These are phyloP conservation scores for Barnettozyma botsteinii DNA, from an alignment of 805 yeast species.

Conservation along the genomic window DNA sequence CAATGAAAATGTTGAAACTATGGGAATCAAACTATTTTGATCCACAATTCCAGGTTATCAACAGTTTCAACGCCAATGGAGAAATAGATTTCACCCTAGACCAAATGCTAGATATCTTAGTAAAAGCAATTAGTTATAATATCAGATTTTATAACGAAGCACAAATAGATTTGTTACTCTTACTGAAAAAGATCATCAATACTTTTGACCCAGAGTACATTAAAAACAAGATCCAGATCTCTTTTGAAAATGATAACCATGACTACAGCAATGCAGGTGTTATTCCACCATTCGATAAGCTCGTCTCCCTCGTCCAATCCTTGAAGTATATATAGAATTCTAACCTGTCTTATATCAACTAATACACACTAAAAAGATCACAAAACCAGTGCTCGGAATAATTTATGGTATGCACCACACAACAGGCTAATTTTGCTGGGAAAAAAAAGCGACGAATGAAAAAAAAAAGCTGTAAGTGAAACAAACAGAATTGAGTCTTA, in stretches of 20 bases:
- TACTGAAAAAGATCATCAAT: slow-evolving; percentile 37
- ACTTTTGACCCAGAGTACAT: slow-evolving; percentile 30
- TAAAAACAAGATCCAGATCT: slow-evolving; percentile 25
- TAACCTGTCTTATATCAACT: no score
- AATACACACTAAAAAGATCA: no score
- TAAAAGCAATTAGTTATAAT: slow-evolving; percentile 54
- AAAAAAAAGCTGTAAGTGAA: not conserved
- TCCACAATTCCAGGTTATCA: slow-evolving; percentile 13
- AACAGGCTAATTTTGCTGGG: not conserved
- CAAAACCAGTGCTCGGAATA: no score
- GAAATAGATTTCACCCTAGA: slow-evolving; percentile 28
- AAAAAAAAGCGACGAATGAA: not conserved
- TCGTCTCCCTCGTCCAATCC: slow-evolving; percentile 8
- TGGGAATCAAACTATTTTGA: slow-evolving; percentile 20
- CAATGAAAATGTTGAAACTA: slow-evolving; percentile 42
- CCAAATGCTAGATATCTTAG: slow-evolving; percentile 35
- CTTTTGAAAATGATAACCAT: slow-evolving; percentile 25
- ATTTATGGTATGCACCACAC: not conserved
- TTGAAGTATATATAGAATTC: not conserved
- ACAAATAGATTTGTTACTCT: slow-evolving; percentile 37
- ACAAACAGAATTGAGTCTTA: no score
- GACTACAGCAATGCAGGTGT: slow-evolving; percentile 22
- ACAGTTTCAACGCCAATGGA: slow-evolving; percentile 15
- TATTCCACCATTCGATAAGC: slow-evolving; percentile 24
- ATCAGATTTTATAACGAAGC: slow-evolving; percentile 59